A percentile compares a stretch with the other conserved stretches of the same genome.
Evolutionary conservation across 2,329 filamentous ascomycete genomes (phyloP).

Genomic region (Fusarium equiseti): DNA sequence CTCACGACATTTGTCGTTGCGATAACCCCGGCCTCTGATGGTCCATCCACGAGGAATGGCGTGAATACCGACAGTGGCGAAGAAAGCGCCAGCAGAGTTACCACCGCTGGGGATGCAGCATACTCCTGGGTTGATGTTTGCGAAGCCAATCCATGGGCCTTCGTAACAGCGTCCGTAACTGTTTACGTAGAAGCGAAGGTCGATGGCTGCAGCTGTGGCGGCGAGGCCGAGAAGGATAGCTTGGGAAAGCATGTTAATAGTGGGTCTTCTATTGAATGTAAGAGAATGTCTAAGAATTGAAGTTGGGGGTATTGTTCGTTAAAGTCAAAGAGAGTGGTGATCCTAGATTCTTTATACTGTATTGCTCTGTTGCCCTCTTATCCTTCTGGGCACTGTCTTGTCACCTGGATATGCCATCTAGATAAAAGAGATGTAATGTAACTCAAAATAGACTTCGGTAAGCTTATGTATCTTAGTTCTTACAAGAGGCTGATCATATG

Average conservation of each 20-base stretch:
- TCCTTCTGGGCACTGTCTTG: no score
- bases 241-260: background rate
- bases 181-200: background rate
- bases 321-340: fast-evolving
- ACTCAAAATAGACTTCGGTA: no score
- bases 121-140: background rate
- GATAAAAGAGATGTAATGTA: no score
- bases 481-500: background rate
- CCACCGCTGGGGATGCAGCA: background rate
- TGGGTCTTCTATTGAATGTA: no score
- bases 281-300: no score
- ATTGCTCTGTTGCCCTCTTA: no score
- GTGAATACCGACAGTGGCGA: background rate
- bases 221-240: background rate
- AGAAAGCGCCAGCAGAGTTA: background rate
- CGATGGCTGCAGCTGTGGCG: background rate
- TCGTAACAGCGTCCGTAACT: background rate
- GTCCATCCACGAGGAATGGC: background rate
- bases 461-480: background rate
- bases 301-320: no score
- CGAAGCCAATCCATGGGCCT: background rate
- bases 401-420: no score
- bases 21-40: background rate
- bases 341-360: no score
- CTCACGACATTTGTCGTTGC: background rate